Percentiles rank a stretch among this genome's conserved stretches.
phyloP scores from a whole-genome alignment of 768 basidiomycete species.

The Lactifluus echinatus region DNA sequence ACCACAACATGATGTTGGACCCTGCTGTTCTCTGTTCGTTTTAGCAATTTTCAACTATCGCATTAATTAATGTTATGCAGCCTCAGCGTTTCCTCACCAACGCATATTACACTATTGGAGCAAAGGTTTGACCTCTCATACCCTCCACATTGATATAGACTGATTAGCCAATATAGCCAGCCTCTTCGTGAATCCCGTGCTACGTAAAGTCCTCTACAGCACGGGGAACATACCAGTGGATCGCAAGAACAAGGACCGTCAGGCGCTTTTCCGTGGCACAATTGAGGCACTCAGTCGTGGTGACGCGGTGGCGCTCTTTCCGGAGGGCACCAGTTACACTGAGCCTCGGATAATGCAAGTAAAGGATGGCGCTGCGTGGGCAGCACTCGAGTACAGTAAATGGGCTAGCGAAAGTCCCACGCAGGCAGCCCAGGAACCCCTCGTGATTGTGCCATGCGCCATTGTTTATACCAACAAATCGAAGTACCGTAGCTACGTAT shows the following conservation, averaged over 20 bases:
- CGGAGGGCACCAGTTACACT: constrained; percentile 90
- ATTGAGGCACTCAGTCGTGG: constrained; percentile 78
- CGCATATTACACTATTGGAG: constrained; percentile 90
- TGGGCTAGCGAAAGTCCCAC: constrained; percentile 57
- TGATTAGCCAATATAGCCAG: constrained; percentile 33
- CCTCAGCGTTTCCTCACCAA: constrained; percentile 72
- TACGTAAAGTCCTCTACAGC: constrained; percentile 66
- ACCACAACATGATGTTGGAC: constrained; percentile 95
- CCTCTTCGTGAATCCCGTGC: constrained; percentile 71
- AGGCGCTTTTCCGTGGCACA: constrained; percentile 79
- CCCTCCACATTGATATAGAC: constrained; percentile 9
- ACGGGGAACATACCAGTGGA: constrained; percentile 99
- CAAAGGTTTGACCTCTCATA: constrained; percentile 50
- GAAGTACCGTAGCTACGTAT: constrained; percentile 85
- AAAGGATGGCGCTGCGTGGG: constrained; percentile 93
- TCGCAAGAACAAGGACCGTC: constrained; percentile 87
- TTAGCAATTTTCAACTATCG: constrained; percentile 17
- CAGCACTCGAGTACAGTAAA: constrained; percentile 84
- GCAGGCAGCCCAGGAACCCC: constrained; percentile 32
- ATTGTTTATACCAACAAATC: constrained; percentile 96
- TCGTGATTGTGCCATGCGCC: constrained; percentile 70
- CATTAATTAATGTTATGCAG: constrained; percentile 32
- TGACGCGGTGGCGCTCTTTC: constrained; percentile 85
- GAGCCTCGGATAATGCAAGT: constrained; percentile 89
- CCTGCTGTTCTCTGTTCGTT: constrained; percentile 70